Evolutionary conservation across 2,329 filamentous ascomycete species (phyloP).

Genomic region (Massarina eburnea): DNA sequence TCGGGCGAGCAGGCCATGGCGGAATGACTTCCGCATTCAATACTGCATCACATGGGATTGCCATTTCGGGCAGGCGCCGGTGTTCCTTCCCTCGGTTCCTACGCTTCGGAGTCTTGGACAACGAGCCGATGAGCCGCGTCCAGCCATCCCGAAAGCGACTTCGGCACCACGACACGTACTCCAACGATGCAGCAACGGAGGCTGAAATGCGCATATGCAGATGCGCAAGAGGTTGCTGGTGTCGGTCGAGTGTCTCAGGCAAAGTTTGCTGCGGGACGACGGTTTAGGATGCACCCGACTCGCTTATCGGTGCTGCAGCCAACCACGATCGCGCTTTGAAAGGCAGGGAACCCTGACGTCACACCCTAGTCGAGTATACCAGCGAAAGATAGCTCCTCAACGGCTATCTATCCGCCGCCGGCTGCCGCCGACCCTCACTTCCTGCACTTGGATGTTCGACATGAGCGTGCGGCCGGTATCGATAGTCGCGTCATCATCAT

Average conservation of each 20-base stretch:
- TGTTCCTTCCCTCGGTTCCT: background rate
- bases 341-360: constrained; percentile 9
- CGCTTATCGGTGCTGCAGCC: constrained; percentile 18
- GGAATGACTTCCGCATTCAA: no score
- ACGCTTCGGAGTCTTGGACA: constrained; percentile 2
- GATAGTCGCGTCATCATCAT: background rate
- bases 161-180: constrained; percentile 1
- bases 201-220: constrained; percentile 4
- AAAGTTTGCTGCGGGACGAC: constrained; percentile 2
- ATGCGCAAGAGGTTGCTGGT: background rate
- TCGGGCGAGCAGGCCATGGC: no score
- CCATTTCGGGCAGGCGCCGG: background rate
- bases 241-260: constrained; percentile 3
- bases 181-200: constrained; percentile 1
- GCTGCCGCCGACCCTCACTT: constrained; percentile 1
- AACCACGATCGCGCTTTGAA: constrained; percentile 8
- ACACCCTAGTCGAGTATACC: constrained; percentile 1
- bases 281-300: constrained; percentile 9
- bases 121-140: background rate
- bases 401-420: no score
- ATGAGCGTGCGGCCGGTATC: no score
- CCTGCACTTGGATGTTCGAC: no score
- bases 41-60: no score
- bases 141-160: background rate
- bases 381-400: no score